Base-by-base conservation (phyloP, 176 grass and related monocot genomes). In the Dendrocalamus sinicus region DNA sequence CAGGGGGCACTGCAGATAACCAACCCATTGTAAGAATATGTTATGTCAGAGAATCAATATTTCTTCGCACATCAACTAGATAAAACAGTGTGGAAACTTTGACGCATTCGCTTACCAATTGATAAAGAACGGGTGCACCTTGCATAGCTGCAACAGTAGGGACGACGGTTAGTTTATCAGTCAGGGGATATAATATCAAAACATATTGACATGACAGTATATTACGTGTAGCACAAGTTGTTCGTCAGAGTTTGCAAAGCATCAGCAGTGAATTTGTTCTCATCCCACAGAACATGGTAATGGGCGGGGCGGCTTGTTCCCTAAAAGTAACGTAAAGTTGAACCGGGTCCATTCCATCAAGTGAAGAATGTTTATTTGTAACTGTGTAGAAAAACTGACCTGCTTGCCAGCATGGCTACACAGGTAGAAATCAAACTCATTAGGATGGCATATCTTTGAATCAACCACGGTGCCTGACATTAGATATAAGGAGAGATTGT, bases 371-470 rank as follows among this genome's bases (percentile, higher is more conserved):
- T 37, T 65, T 50, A 51, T 52, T 84, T 67, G 12, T 60, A 82
- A 81, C n/a, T 75, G 32, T 79, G 55, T 10, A 86, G 37, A 65
- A 45, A 45, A 58, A 67, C 73, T 50, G 41, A 93, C 94, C 88
- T 95, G 81, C 71, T 93, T 95, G 57, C 94, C 94, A 47, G 89
- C 89, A 88, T 95, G 91, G 70, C 94, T 95, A 74, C 91, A 91
- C 53, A 95, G 83, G 66, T 91, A 95, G 71, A 95, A 95, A 86
- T 95, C 94, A 39, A 95, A 95, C 28, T 95, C 93, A 5, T 86
- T 95, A n/a, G 91, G 93, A 93, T 95, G 94, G 40, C 94, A 95
- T 30, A 95, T 95, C 73, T 91, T 91, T 14, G 91, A 89, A 89
- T 93, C 91, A 72, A 95, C 91, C 1, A 95, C 86, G 0, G 89